Evolutionary conservation across 2,329 filamentous ascomycete genomes (phyloP), one percentile per base, ranked within the genome.

Genomic region (Zasmidium cellare): DNA sequence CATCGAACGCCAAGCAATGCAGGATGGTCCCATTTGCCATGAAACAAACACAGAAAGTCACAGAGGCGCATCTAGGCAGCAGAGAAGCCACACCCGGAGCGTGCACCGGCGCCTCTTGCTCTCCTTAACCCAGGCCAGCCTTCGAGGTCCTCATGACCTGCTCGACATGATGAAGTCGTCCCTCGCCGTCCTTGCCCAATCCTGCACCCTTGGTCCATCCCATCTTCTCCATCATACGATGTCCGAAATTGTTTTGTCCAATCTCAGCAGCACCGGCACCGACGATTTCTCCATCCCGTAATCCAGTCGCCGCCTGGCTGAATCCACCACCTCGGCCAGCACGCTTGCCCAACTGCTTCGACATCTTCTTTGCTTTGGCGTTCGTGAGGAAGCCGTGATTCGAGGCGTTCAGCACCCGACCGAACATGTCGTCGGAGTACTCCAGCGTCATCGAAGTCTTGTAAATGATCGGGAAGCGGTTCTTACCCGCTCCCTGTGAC

Each of bases 161-260:
- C 23, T 86, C 82, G 22, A 99, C 89, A 0, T 93, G 93, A 60
- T 91, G 85, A 63, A 96, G 75, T 53, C 96, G 94, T 28, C 94
- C 94, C 73, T 96, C 96, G 62, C 96, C 87, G 1, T 80, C 71
- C 11, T 90, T 85, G 53, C 94, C 94, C 1, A 99, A 81, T 1
- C 89, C 90, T 70, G 88, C 96, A 3, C 94, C 94, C 53, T 82
- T 88, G 60, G 84, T 89, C 92, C 94, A 99, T 2, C 94, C 94
- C 94, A 97, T 97, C 76, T 94, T 97, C 77, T 96, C 91, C 63
- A 99, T 77, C 86, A 99, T 90, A 2, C 86, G 85, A 51, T 91
- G 84, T 11, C 94, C 94, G 65, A 86, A 91, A 72, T 96, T 97
- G 53, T 89, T 89, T 3, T 80, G 79, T 1, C 90, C 90, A 28